Conservation (phyloP, 306 rosid species). For the Cucurbita maxima region DNA sequence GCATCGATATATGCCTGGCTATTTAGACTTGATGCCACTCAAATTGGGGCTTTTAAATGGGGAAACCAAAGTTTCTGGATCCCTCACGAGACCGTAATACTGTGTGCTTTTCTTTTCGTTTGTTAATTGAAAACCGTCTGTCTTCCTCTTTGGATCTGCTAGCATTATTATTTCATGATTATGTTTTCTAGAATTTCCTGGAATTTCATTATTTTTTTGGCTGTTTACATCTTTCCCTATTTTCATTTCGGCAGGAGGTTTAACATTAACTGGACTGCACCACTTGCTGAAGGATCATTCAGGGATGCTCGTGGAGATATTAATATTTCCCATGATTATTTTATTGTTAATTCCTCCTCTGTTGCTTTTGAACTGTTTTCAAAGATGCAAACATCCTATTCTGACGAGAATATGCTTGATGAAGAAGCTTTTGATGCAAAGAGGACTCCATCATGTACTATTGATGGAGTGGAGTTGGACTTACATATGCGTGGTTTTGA, state of each 20-base stretch:
- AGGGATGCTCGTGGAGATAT: constrained; percentile 87
- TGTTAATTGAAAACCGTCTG: neutral
- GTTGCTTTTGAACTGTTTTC: constrained; percentile 62
- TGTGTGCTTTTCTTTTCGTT: constrained; percentile 4
- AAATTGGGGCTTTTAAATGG: constrained; percentile 64
- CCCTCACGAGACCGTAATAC: constrained; percentile 77
- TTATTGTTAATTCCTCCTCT: constrained; percentile 58
- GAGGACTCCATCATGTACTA: constrained; percentile 32
- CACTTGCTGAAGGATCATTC: constrained; percentile 72
- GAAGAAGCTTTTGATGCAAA: constrained; percentile 25
- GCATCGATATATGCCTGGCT: constrained; percentile 58
- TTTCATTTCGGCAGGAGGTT: constrained; percentile 41
- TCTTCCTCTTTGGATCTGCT: constrained; percentile 9
- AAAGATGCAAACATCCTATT: constrained; percentile 53
- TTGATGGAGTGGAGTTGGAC: constrained; percentile 71
- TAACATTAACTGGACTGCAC: constrained; percentile 84
- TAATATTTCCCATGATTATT: constrained; percentile 53
- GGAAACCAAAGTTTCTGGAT: constrained; percentile 73
- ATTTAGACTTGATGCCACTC: constrained; percentile 46
- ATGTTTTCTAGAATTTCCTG: neutral
- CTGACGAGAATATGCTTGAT: constrained; percentile 25
- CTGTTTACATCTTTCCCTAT: constrained; percentile 8
- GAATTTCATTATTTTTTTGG: constrained; percentile 8
- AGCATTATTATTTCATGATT: constrained; percentile 1
- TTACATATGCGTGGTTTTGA: constrained; percentile 81